A percentile compares a stretch with the other conserved stretches of the same genome.
Evolutionary conservation across 2,329 filamentous ascomycete genomes (phyloP).

Genomic region (Fusarium sp.): DNA sequence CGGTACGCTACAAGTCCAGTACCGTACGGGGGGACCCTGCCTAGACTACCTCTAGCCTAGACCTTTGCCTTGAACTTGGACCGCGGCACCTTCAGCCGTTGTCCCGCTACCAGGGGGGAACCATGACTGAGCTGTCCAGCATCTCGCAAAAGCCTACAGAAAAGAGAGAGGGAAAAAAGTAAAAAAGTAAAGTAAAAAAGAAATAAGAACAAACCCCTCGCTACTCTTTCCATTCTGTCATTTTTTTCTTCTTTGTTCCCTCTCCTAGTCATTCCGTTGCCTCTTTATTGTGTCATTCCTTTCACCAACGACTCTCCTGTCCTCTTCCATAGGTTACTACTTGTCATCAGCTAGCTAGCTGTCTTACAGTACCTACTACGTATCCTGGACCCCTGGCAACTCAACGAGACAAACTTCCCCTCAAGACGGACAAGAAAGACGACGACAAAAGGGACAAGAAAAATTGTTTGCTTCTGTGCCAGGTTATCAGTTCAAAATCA

Average conservation of each 20-base stretch:
- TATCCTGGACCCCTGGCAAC: not conserved
- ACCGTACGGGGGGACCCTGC: not conserved
- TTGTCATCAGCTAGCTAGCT: not conserved
- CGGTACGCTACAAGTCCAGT: conserved; percentile 3
- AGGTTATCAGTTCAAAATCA: conserved; percentile 7
- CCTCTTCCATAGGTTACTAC: not conserved
- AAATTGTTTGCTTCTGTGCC: conserved; percentile 37
- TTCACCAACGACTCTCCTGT: conserved; percentile 3
- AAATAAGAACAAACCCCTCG: conserved; percentile 11
- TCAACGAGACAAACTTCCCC: conserved; percentile 2
- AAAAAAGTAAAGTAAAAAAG: conserved; percentile 6
- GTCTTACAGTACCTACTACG: not conserved
- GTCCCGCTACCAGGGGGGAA: conserved; percentile 34
- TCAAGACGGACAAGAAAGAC: not conserved
- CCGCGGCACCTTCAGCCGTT: conserved; percentile 36
- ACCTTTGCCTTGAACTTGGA: conserved; percentile 17
- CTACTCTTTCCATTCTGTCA: conserved; percentile 7
- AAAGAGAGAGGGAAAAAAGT: not conserved
- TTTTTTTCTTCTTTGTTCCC: conserved; percentile 17
- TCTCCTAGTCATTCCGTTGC: not conserved
- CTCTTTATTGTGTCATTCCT: conserved; percentile 14
- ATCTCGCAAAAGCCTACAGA: conserved; percentile 6
- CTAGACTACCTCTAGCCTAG: not conserved
- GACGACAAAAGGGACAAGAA: conserved; percentile 17
- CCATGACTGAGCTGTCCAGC: conserved; percentile 10